Evolutionary conservation across 1,284 basidiomycete genomes (phyloP).

Genomic region (Pterula multifida): DNA sequence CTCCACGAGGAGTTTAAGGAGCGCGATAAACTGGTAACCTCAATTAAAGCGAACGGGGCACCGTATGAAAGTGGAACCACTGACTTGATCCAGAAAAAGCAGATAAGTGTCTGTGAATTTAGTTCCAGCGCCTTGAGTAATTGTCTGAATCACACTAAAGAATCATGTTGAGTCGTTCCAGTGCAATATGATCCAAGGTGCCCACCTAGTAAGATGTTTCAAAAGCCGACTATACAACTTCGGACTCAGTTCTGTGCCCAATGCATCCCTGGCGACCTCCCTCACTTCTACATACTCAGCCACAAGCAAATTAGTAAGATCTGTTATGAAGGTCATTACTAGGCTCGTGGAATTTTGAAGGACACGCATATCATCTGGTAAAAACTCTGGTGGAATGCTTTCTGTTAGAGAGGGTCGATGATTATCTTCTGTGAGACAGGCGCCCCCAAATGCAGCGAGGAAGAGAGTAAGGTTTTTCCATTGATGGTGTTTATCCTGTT

Average conservation of each 20-base stretch:
- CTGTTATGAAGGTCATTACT: conserved; percentile 53
- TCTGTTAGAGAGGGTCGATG: conserved; percentile 36
- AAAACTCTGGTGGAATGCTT: conserved; percentile 43
- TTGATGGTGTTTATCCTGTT: conserved; percentile 62
- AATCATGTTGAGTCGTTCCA: background rate
- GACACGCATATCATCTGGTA: conserved; percentile 64
- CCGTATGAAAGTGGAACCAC: conserved; percentile 10
- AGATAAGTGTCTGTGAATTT: conserved; percentile 42
- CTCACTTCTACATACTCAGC: conserved; percentile 52
- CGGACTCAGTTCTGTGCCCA: conserved; percentile 69
- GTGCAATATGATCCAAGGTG: background rate
- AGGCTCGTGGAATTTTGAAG: conserved; percentile 43
- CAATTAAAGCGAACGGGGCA: too few species aligned
- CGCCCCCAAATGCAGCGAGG: conserved; percentile 64
- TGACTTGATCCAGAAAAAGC: conserved; percentile 67
- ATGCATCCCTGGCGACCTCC: conserved; percentile 68
- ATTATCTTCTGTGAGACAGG: conserved; percentile 44
- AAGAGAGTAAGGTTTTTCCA: conserved; percentile 87
- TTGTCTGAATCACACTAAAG: conserved; percentile 34
- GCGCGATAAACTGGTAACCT: conserved; percentile 52
- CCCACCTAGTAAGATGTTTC: conserved; percentile 33
- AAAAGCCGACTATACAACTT: conserved; percentile 56
- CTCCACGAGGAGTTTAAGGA: conserved; percentile 69
- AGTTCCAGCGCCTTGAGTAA: conserved; percentile 30
- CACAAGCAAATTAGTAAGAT: conserved; percentile 61